These are phyloP conservation scores for Exophiala dermatitidis DNA, from an alignment of 2,329 filamentous ascomycete genomes.

Conservation along the genomic window DNA sequence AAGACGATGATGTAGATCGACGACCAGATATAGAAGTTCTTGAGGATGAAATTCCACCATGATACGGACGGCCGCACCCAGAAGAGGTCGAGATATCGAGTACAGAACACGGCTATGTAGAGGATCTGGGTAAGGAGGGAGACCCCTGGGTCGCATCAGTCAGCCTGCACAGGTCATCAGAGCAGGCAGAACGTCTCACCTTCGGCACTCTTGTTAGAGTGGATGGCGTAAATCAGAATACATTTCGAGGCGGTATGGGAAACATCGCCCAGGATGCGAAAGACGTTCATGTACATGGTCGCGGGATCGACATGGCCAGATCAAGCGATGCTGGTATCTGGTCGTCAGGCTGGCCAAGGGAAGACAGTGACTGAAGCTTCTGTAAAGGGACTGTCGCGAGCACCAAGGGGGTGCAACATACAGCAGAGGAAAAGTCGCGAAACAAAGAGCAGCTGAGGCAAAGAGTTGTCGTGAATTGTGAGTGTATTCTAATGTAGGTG, in stretches of 20 bases:
- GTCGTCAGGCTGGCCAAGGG: too few relatives aligned
- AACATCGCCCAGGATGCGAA: constrained; percentile 75
- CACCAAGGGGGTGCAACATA: too few relatives aligned
- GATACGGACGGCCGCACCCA: constrained; percentile 31
- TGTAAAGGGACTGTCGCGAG: too few relatives aligned
- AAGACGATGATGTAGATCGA: constrained; percentile 79
- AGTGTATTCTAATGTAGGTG: too few relatives aligned
- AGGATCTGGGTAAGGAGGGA: constrained; percentile 83
- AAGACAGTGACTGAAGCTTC: too few relatives aligned
- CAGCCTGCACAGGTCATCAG: background rate
- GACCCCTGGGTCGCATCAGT: constrained; percentile 51
- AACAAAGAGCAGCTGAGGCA: too few relatives aligned
- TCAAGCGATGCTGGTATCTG: too few relatives aligned
- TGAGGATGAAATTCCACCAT: constrained; percentile 71
- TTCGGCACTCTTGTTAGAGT: constrained; percentile 79
- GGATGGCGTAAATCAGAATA: constrained; percentile 85
- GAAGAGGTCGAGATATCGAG: constrained; percentile 82
- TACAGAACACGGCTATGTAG: constrained; percentile 77
- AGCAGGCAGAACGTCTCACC: constrained; percentile 41
- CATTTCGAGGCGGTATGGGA: constrained; percentile 81
- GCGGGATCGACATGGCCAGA: constrained; percentile 9
- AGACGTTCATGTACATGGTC: constrained; percentile 43
- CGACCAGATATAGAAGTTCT: constrained; percentile 78
- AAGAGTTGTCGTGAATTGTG: too few relatives aligned
- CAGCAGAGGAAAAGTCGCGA: too few relatives aligned